Base-by-base conservation (phyloP, 495 filamentous ascomycete species). In the Aspergillus leporis region DNA sequence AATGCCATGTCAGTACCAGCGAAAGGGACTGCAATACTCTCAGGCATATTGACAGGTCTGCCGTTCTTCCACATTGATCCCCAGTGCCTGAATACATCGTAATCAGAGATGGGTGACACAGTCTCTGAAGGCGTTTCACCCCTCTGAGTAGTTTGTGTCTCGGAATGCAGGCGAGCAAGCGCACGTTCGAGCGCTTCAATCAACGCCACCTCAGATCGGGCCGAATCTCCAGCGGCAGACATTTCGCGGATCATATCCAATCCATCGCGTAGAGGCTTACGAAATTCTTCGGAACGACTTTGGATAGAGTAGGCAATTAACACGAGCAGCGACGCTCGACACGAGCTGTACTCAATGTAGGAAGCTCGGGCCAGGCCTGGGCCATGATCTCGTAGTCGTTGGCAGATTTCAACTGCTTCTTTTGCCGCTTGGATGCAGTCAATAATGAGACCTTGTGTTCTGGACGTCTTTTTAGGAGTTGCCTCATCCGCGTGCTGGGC, bases 301-400 rank as follows among this genome's bases (percentile, higher is more conserved):
- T 70, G 61, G 14, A 75, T 67, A 0, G 65, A 66, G 46, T 72
- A 63, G 14, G 73, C 70, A 23, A 74, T 69, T 7, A 76, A 51
- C 13, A 72, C 72, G 6, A 76, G 57, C 4, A 76, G 45, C 0
- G 73, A 68, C 3, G 69, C 73, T 21, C 73, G 69, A 47, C 72
- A 74, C 30, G 70, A 66, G 48, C 70, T 76, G 58, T 69, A 76
- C 47, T 76, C 73, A 10, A 67, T 67, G 49, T 76, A 76, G 0
- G 70, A 74, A 3, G 72, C 66, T 56, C 72, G 62, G 5, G 73
- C 72, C 0, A 76, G 62, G 12, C 73, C 73, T 8, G 61, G 60
- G 0, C 59, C 61, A 12, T 60, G 53, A 18, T 75, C 64, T 14
- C 60, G 71, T 16, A 75, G 46, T 23, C 47, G 23, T n/a, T 61